These are phyloP conservation scores for Elaeis guineensis DNA, from an alignment of 176 grass and related monocot species.

Conservation along the genomic window DNA sequence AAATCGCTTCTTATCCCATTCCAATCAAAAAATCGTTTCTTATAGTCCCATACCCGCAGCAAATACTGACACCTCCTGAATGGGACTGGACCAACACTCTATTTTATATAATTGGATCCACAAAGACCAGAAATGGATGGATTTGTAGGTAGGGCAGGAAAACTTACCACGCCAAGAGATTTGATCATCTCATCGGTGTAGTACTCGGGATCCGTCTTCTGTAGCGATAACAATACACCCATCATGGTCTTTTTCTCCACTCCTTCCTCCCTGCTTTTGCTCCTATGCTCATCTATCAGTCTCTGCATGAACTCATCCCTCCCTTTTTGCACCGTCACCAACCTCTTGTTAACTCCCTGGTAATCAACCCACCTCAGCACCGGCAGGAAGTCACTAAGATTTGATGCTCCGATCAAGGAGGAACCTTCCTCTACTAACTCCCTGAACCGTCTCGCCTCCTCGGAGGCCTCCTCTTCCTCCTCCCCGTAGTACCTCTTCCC, in stretches of 20 bases:
- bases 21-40: too few species aligned
- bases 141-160: background rate
- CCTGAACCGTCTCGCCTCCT: conserved; percentile 23
- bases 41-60: too few species aligned
- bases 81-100: too few species aligned
- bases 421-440: conserved; percentile 35
- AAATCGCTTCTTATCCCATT: too few species aligned
- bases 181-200: conserved; percentile 54
- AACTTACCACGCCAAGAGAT: conserved; percentile 32
- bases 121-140: background rate
- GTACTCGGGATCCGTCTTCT: conserved; percentile 31
- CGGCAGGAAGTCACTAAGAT: conserved; percentile 44
- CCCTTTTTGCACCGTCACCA: background rate
- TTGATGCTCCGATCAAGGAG: conserved; percentile 19
- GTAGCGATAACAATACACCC: conserved; percentile 36
- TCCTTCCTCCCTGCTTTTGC: background rate
- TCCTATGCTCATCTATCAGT: conserved; percentile 7
- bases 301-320: conserved; percentile 38
- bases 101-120: too few species aligned
- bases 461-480: background rate
- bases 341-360: conserved; percentile 10
- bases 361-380: conserved; percentile 31
- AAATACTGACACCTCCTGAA: too few species aligned
- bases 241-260: conserved; percentile 10
- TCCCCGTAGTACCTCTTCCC: conserved; percentile 27